Base-by-base conservation (phyloP, 306 rosid species). In the Pueraria montana region DNA sequence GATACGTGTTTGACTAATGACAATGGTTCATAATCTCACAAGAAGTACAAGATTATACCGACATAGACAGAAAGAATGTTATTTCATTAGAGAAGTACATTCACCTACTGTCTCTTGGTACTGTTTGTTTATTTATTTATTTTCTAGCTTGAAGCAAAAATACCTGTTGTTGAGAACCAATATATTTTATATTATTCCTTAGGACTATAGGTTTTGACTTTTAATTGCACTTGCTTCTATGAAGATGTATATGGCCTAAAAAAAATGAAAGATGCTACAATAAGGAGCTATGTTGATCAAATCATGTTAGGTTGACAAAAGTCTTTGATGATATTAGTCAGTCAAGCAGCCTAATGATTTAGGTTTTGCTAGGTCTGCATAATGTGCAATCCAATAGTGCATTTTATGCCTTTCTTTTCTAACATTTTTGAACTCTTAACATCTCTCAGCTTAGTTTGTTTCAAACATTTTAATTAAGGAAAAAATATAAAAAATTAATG, bases 341-440 rank as follows among this genome's bases (percentile, higher is more conserved):
- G 84, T 74, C 84, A 74, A 76, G 32, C 79, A 81, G 62, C 85
- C 64, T 77, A 85, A n/a, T 43, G 58, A 13, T 21, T 59, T 56
- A 79, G 83, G 12, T 8, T 74, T 34, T 49, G 56, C 46, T 49
- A 49, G 63, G 62, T 50, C 42, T 38, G 40, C 74, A 76, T 38
- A 42, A 70, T 59, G 64, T 84, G 59, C 80, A 77, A 43, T 72
- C 16, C 48, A 20, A 65, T 56, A 27, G 24, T 80, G 50, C 17
- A 68, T 67, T 80, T 24, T 16, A 45, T 17, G 38, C 13, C 48
- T 59, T 30, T 23, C 68, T 50, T 50, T 50, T 46, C 43, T 48
- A 12, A 32, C 50, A 67, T 10, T 11, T 74, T 18, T 62, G 30
- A 49, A 48, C 56, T 67, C 59, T 62, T 4, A 16, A 65, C 38